Evolutionary conservation across 2,329 filamentous ascomycete genomes (phyloP), one percentile per base, ranked within the genome.

Genomic region (Nakataea oryzae): DNA sequence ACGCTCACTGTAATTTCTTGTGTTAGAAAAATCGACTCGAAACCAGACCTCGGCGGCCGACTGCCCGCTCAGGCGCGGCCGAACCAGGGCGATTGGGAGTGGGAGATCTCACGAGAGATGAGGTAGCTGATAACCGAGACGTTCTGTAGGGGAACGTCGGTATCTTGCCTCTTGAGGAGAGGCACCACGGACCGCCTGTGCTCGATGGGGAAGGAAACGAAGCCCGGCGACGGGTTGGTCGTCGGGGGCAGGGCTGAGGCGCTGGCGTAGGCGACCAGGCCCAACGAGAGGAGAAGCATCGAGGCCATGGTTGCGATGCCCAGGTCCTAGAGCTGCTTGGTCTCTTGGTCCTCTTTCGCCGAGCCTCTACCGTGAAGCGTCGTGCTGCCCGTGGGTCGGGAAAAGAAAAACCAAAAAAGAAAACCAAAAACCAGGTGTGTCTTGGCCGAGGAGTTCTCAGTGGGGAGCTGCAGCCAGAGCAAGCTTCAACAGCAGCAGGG

Each of bases 1-100:
- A 83, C 75, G 59, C 71, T 72, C 64, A 80, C 72, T 75, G 60
- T 24, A 50, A 28, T 32, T 24, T 41, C 9, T 60, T 32, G 11
- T 12, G n/a, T 27, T 13, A 30, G 58, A 41, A 26, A 8, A 21
- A 26, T 8, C 27, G 30, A 56, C 14, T 32, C 12, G 30, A 8
- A 14, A n/a, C 6, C 6, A 13, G 34, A 30, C 17, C 6, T 28
- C 3, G 56, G 27, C 26, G 9, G 21, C 14, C 57, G 21, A n/a
- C n/a, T n/a, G n/a, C n/a, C n/a, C n/a, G n/a, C n/a, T n/a, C 7
- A 26, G 3, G 17, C 7, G 28, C 9, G 9, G 4, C 24, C 13
- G 29, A 6, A 14, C 2, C 57, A 34, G 6, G 9, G 24, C 8
- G 21, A 2, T 5, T n/a, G 29, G 27, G n/a, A 30, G 24, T 17